phyloP scores from a whole-genome alignment of 768 basidiomycete genomes.

The Pleurotus citrinopileatus region DNA sequence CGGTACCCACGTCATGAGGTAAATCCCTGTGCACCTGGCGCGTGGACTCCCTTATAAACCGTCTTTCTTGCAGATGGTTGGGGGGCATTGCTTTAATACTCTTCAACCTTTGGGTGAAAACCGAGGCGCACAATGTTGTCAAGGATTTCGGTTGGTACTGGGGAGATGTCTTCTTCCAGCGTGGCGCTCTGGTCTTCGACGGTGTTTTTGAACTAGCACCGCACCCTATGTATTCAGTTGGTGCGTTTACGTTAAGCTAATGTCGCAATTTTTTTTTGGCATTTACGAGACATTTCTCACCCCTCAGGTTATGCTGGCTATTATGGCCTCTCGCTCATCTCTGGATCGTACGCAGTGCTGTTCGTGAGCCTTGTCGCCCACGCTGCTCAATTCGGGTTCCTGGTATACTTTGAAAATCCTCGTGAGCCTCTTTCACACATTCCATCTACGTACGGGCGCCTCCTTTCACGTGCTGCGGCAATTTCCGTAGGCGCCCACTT shows the following conservation, averaged over 20 bases:
- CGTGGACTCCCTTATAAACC: not conserved
- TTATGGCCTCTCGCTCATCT: slow-evolving; percentile 91
- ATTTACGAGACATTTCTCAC: slow-evolving; percentile 4
- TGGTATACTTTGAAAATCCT: slow-evolving; percentile 95
- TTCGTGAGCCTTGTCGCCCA: slow-evolving; percentile 95
- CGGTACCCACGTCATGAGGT: slow-evolving; percentile 77
- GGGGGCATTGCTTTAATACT: slow-evolving; percentile 81
- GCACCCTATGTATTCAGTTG: slow-evolving; percentile 94
- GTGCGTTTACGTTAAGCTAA: slow-evolving; percentile 28
- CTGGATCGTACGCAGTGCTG: slow-evolving; percentile 85
- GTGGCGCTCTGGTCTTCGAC: slow-evolving; percentile 93
- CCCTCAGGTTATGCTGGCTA: slow-evolving; percentile 88
- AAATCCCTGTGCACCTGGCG: slow-evolving; percentile 13
- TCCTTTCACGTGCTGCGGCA: not conserved
- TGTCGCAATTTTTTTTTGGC: not conserved
- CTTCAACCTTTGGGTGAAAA: slow-evolving; percentile 99
- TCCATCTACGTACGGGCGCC: slow-evolving; percentile 2
- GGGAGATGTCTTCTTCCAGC: slow-evolving; percentile 92
- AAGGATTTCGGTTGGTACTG: slow-evolving; percentile 98
- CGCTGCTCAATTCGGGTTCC: slow-evolving; percentile 94
- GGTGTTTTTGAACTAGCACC: slow-evolving; percentile 95
- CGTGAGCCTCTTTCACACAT: slow-evolving; percentile 77
- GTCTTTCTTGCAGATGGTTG: slow-evolving; percentile 62
- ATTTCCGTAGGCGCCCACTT: not conserved
- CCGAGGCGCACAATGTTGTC: slow-evolving; percentile 94